Evolutionary conservation across 257 asterid species (phyloP).

Genomic region (Coffea eugenioides): DNA sequence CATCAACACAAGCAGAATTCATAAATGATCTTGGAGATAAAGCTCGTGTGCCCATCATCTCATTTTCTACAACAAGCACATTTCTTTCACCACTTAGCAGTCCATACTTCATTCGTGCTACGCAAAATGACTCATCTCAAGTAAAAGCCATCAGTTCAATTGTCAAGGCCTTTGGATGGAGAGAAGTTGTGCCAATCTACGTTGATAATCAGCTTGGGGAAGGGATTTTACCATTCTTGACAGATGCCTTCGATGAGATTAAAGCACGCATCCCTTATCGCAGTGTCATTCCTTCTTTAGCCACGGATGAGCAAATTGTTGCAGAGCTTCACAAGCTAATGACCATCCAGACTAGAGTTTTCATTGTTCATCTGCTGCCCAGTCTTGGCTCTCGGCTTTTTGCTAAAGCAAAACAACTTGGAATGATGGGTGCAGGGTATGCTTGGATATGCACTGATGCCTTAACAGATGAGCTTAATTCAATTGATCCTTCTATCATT

Average conservation of each 20-base stretch:
- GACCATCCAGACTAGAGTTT: constrained; percentile 56
- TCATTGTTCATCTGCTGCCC: constrained; percentile 38
- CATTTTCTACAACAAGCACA: constrained; percentile 62
- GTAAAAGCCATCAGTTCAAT: constrained; percentile 41
- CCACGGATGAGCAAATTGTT: constrained; percentile 39
- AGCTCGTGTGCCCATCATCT: constrained; percentile 53
- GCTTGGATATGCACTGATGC: constrained; percentile 55
- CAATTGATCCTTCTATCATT: constrained; percentile 21
- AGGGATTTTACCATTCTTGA: constrained; percentile 46
- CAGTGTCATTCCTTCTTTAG: constrained; percentile 33
- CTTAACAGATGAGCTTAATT: constrained; percentile 27
- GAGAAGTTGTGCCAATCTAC: constrained; percentile 45
- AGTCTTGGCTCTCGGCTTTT: constrained; percentile 39
- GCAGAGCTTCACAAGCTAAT: constrained; percentile 43
- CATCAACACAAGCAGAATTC: constrained; percentile 50
- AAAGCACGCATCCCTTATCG: constrained; percentile 43
- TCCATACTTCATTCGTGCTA: constrained; percentile 45
- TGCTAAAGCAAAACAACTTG: constrained; percentile 32
- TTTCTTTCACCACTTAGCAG: constrained; percentile 34
- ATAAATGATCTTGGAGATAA: constrained; percentile 47
- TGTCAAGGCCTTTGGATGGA: constrained; percentile 47
- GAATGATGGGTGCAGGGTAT: constrained; percentile 47
- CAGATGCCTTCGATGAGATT: constrained; percentile 35
- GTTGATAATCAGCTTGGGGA: constrained; percentile 50
- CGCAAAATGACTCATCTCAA: constrained; percentile 48